phyloP scores from a whole-genome alignment of 306 rosid genomes.

The cucumber (Cucumis sativus) region Cucumber_9930_V3 NC_026659.2:25705001-25705500 shows the following conservation, averaged over 20 bases:
- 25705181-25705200: not conserved
- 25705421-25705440: too few species aligned
- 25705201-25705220: conserved; percentile 38
- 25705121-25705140: conserved; percentile 72
- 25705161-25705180: not conserved
- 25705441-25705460: too few species aligned
- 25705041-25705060: conserved; percentile 75
- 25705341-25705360: too few species aligned
- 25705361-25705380: too few species aligned
- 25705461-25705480: too few species aligned
- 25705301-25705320: conserved; percentile 88
- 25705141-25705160: conserved; percentile 25
- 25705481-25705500: too few species aligned
- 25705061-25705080: conserved; percentile 71
- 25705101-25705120: conserved; percentile 62
- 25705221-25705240: conserved; percentile 79
- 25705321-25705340: not conserved
- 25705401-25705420: too few species aligned
- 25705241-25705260: conserved; percentile 77
- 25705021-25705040: conserved; percentile 66
- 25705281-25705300: conserved; percentile 57
- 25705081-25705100: conserved; percentile 66
- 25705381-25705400: too few species aligned
- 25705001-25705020: conserved; percentile 14
- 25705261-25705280: conserved; percentile 65